These are phyloP conservation scores for Yamadazyma philogaea DNA, from an alignment of 805 yeast genomes.

Conservation along the genomic window DNA sequence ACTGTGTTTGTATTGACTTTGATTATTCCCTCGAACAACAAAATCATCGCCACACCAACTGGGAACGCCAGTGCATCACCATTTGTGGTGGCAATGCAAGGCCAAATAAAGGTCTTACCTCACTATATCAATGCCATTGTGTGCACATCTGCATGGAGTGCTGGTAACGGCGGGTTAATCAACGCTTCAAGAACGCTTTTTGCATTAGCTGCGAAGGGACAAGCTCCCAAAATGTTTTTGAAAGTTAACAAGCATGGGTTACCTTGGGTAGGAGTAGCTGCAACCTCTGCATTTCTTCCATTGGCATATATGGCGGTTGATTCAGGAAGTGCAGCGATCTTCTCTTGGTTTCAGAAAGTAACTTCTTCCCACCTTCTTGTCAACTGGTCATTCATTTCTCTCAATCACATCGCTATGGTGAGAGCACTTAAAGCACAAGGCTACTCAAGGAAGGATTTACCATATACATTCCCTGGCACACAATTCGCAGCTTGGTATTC, in stretches of 20 bases:
- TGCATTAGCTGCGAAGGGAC: constrained; percentile 26
- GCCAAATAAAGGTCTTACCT: constrained; percentile 34
- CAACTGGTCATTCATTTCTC: constrained; percentile 55
- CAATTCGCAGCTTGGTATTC: constrained; percentile 30
- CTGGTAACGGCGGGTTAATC: constrained; percentile 30
- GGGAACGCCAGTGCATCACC: constrained; percentile 36
- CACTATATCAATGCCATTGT: constrained; percentile 38
- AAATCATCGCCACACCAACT: constrained; percentile 22
- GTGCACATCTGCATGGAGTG: constrained; percentile 40
- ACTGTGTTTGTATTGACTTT: constrained; percentile 32
- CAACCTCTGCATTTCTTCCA: constrained; percentile 28
- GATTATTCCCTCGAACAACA: constrained; percentile 31
- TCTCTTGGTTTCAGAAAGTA: constrained; percentile 54
- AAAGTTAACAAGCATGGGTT: constrained; percentile 27
- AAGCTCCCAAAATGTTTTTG: constrained; percentile 34
- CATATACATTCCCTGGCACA: constrained; percentile 26
- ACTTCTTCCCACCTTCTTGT: constrained; percentile 66
- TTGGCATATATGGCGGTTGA: constrained; percentile 40
- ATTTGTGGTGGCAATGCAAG: constrained; percentile 38
- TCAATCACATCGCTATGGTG: constrained; percentile 59
- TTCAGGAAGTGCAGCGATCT: constrained; percentile 55
- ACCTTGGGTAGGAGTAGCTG: constrained; percentile 14
- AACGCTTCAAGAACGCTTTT: constrained; percentile 31
- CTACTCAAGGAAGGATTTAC: constrained; percentile 19
- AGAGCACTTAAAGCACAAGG: constrained; percentile 22